Conservation (phyloP, 169 alveolate species). For the Perkinsus olseni region DNA sequence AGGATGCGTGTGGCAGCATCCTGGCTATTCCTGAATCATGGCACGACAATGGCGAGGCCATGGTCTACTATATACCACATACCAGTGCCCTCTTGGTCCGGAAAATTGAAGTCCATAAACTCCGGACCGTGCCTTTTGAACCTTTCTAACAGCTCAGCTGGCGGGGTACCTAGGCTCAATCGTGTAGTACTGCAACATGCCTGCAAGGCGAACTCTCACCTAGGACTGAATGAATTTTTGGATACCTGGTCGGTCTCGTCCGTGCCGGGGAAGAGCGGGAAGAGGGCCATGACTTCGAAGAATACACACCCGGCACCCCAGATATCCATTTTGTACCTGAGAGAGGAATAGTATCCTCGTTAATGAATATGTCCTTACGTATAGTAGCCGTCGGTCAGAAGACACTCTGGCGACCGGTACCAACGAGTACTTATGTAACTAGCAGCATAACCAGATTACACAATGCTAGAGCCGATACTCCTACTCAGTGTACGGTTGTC, state of each 20-base stretch:
- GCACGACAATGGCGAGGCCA: neutral
- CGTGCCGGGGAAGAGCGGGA: constrained; percentile 82
- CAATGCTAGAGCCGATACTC: neutral
- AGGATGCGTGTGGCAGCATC: neutral
- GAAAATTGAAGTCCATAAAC: constrained; percentile 57
- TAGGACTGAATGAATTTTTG: constrained; percentile 65
- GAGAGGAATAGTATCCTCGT: neutral
- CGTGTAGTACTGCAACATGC: neutral
- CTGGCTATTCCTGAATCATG: constrained; percentile 5
- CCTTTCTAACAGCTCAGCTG: constrained; percentile 52
- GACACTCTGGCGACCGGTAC: constrained; percentile 86
- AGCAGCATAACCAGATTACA: neutral
- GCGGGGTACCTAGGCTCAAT: constrained; percentile 45
- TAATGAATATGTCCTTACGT: neutral
- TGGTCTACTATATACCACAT: neutral
- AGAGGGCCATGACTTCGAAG: constrained; percentile 72
- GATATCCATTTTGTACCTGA: constrained; percentile 73
- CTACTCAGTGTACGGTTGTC: constrained; percentile 75
- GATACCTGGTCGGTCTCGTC: constrained; percentile 73
- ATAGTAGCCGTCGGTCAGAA: constrained; percentile 82
- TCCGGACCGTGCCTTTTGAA: constrained; percentile 52
- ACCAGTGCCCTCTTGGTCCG: constrained; percentile 53
- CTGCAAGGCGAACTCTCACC: constrained; percentile 32
- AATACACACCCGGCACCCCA: constrained; percentile 89
- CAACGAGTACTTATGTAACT: constrained; percentile 75